Conservation (phyloP, 805 yeast genomes). For the Phaffomyces thermotolerans region DNA sequence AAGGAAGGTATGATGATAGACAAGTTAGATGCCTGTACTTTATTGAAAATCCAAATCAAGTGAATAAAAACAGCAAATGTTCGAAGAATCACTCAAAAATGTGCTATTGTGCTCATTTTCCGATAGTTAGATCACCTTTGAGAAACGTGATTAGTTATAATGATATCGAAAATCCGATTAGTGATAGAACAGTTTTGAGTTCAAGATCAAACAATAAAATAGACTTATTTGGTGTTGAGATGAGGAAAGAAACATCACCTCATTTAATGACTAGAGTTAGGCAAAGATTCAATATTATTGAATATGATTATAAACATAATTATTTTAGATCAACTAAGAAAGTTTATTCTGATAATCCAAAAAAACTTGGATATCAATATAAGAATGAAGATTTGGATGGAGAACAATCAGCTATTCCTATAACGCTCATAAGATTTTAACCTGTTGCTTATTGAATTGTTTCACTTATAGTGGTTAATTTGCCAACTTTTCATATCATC, state of each 20-base stretch:
- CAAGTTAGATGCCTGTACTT: slow-evolving; percentile 17
- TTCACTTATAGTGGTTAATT: neutral
- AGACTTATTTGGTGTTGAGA: neutral
- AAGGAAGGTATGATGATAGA: slow-evolving; percentile 24
- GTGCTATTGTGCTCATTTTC: slow-evolving; percentile 11
- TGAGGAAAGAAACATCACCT: neutral
- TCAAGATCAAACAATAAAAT: neutral
- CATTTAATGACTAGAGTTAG: slow-evolving; percentile 3
- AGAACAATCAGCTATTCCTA: too few relatives aligned
- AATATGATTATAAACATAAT: neutral
- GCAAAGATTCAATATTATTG: slow-evolving; percentile 3
- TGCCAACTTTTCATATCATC: slow-evolving; percentile 37
- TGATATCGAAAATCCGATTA: neutral
- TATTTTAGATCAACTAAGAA: neutral
- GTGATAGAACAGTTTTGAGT: slow-evolving; percentile 1
- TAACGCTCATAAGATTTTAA: too few relatives aligned
- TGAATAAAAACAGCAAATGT: slow-evolving; percentile 2
- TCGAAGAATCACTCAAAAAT: neutral
- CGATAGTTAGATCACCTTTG: slow-evolving; percentile 14
- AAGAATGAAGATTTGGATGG: neutral
- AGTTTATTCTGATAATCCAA: neutral
- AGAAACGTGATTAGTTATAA: neutral
- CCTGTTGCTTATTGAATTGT: too few relatives aligned
- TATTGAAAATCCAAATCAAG: neutral
- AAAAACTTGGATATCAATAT: neutral